phyloP scores from a whole-genome alignment of 371 early-diverging fungal species.

The Rhizopus delemar region DNA sequence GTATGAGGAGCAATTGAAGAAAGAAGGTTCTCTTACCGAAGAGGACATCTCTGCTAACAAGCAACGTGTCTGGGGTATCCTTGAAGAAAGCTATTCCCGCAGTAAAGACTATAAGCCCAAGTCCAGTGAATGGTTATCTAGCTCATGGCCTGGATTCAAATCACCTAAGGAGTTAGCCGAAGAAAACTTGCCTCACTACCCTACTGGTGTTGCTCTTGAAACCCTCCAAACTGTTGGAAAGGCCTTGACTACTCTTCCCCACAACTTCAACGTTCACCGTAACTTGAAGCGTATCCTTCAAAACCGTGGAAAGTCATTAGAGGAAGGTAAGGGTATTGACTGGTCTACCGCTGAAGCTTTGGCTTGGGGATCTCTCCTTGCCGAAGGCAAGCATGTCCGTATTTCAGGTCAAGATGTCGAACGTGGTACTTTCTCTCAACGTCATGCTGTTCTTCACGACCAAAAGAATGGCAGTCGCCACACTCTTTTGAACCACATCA shows the following conservation, averaged over 20 bases:
- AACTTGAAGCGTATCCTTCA: constrained; percentile 85
- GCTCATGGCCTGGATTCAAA: constrained; percentile 87
- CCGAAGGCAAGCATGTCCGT: constrained; percentile 46
- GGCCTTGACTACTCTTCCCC: constrained; percentile 77
- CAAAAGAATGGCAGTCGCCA: constrained; percentile 75
- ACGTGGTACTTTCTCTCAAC: constrained; percentile 97
- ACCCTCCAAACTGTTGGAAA: constrained; percentile 79
- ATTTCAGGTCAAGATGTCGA: constrained; percentile 88
- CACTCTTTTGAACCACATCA: constrained; percentile 81
- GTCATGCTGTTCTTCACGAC: constrained; percentile 94
- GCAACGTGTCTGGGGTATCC: constrained; percentile 85
- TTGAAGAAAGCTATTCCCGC: constrained; percentile 88
- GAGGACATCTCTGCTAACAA: constrained; percentile 84
- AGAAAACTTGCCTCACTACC: constrained; percentile 62
- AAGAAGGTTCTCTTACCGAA: constrained; percentile 81
- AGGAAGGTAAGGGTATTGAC: constrained; percentile 81
- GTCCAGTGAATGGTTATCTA: constrained; percentile 92
- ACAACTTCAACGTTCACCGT: constrained; percentile 83
- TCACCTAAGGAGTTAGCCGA: constrained; percentile 82
- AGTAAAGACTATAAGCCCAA: constrained; percentile 89
- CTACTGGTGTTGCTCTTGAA: constrained; percentile 81
- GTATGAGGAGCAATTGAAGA: constrained; percentile 79
- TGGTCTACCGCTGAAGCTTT: constrained; percentile 96
- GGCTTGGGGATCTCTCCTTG: constrained; percentile 89
- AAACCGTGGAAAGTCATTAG: constrained; percentile 77